phyloP scores from a whole-genome alignment of 441 rosid genomes.

The Hura crepitans region DNA sequence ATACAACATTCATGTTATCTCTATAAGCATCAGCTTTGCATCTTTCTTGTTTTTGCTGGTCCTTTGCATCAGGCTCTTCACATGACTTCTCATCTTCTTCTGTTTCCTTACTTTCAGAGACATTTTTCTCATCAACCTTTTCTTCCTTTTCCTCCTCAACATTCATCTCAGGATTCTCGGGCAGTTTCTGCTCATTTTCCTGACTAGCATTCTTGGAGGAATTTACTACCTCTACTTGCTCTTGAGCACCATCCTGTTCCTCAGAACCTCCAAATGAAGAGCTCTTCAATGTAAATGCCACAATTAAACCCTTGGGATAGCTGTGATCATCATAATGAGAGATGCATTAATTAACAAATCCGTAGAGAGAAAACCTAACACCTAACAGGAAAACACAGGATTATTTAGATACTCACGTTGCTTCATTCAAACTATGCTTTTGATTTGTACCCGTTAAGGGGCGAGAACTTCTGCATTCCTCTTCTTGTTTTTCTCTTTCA shows the following conservation, averaged over 20 bases:
- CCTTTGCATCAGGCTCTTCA: slow-evolving; percentile 30
- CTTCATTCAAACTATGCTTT: slow-evolving; percentile 37
- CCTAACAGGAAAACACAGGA: neutral
- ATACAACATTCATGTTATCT: slow-evolving; percentile 59
- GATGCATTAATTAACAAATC: slow-evolving; percentile 17
- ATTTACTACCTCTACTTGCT: slow-evolving; percentile 32
- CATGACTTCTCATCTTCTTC: slow-evolving; percentile 33
- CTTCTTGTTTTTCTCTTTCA: slow-evolving; percentile 45
- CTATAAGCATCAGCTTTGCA: slow-evolving; percentile 40
- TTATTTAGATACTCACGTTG: slow-evolving; percentile 27
- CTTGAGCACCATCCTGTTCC: slow-evolving; percentile 35
- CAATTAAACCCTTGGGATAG: slow-evolving; percentile 81
- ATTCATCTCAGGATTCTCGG: slow-evolving; percentile 23
- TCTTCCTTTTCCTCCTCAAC: slow-evolving; percentile 23
- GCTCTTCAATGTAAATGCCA: slow-evolving; percentile 67
- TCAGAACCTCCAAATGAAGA: slow-evolving; percentile 36
- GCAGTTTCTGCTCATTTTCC: slow-evolving; percentile 17
- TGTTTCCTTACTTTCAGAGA: slow-evolving; percentile 24
- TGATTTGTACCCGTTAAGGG: slow-evolving; percentile 31
- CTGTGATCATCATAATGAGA: slow-evolving; percentile 33
- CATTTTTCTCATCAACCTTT: slow-evolving; percentile 36
- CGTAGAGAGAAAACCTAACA: slow-evolving; percentile 6
- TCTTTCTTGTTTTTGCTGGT: slow-evolving; percentile 41
- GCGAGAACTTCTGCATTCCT: slow-evolving; percentile 38
- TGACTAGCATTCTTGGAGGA: slow-evolving; percentile 24